Base-by-base conservation (phyloP, 495 filamentous ascomycete genomes). In the Extremus antarcticus region DNA sequence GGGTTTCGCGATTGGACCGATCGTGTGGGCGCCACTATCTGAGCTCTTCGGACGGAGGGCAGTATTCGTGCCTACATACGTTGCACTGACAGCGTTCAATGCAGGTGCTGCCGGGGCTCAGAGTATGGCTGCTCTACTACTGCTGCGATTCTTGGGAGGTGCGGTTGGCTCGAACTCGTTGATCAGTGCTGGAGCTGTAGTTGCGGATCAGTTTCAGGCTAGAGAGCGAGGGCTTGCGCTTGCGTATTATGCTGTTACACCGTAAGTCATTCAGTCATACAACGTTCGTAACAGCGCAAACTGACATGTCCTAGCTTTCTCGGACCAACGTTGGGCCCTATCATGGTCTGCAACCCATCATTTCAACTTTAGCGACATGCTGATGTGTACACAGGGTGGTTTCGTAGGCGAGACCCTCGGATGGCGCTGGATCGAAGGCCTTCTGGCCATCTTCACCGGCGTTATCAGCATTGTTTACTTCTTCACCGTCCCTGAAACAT, bases 111-210 rank as follows among this genome's bases (percentile, higher is more conserved):
- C 81, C 1, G 77, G 79, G 15, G 66, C 82, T 0, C 71, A 80
- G 55, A 87, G 86, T 58, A 76, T 81, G 46, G 67, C 76, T 59
- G 78, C 81, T 1, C 70, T 92, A 1, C 70, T 90, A 49, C 78
- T 90, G 57, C 75, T 89, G 24, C 83, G 87, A 21, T 88, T 90
- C 74, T 82, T 90, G 51, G 84, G 82, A 23, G 84, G 87, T 50
- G 74, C 84, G n/a, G 87, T 88, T 65, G 87, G 87, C 25, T 81
- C 82, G 1, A 85, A 83, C 0, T 79, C 84, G 25, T 61, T 89
- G 52, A 87, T 84, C 23, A 89, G 87, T 65, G 74, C 82, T 17
- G 84, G 84, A 55, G 84, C 84, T 63, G 79, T 87, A 32, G 85
- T 88, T 59, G 81, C 84, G 25, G 84, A 90, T 59, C 84, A 88